phyloP scores from a whole-genome alignment of 2,329 filamentous ascomycete species.

The Monilinia fructigena region DNA sequence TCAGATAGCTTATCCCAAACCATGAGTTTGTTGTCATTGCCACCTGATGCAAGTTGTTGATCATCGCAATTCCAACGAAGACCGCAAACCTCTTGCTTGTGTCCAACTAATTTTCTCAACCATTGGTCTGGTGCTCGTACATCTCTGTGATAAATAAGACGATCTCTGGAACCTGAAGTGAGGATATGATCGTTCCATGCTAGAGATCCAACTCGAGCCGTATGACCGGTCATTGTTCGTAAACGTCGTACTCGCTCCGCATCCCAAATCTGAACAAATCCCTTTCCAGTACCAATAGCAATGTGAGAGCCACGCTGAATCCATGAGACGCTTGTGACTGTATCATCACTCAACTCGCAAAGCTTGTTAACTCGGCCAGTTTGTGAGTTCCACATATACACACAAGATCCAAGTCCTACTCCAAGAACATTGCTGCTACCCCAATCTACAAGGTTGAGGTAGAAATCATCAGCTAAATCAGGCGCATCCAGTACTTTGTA shows the following conservation, averaged over 20 bases:
- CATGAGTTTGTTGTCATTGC: conserved; percentile 98
- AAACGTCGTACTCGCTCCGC: conserved; percentile 81
- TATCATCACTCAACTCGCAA: conserved; percentile 88
- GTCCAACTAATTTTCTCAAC: conserved; percentile 80
- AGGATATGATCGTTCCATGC: conserved; percentile 99
- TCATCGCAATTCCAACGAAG: conserved; percentile 97
- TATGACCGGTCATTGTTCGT: conserved; percentile 96
- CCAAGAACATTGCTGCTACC: conserved; percentile 91
- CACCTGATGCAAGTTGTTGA: conserved; percentile 88
- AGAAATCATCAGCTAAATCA: conserved; percentile 95
- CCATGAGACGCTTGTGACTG: conserved; percentile 95
- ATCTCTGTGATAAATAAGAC: conserved; percentile 91
- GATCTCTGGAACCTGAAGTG: conserved; percentile 90
- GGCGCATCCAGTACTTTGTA: conserved; percentile 98
- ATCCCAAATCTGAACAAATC: conserved; percentile 96
- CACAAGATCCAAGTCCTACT: conserved; percentile 86
- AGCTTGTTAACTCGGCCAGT: conserved; percentile 89
- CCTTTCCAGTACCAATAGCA: conserved; percentile 91
- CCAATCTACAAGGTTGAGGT: conserved; percentile 97
- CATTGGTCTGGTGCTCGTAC: conserved; percentile 91
- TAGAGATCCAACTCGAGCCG: conserved; percentile 84
- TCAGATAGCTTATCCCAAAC: conserved; percentile 97
- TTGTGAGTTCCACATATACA: conserved; percentile 98
- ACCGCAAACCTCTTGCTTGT: conserved; percentile 98
- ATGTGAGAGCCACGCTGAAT: conserved; percentile 97